Percentiles rank a stretch among this genome's conserved stretches.
Conservation (phyloP, 441 rosid species). For the Jatropha podagrica region DNA sequence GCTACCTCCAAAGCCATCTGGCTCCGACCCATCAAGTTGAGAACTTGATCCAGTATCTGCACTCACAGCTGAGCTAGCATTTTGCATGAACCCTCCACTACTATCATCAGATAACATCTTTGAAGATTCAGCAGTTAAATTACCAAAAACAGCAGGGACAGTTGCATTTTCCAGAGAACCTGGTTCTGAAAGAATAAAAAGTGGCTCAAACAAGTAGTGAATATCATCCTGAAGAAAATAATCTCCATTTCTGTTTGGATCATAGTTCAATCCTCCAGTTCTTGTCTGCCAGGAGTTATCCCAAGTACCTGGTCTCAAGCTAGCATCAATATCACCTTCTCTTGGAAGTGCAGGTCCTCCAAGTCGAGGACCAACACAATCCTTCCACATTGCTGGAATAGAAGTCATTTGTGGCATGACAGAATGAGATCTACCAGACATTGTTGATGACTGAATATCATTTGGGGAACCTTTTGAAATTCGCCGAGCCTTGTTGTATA, state of each 20-base stretch:
- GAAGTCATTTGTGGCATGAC: conserved; percentile 61
- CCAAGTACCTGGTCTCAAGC: conserved; percentile 80
- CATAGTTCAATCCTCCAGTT: conserved; percentile 75
- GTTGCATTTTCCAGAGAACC: conserved; percentile 91
- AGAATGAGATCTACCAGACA: conserved; percentile 70
- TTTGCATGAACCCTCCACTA: conserved; percentile 61
- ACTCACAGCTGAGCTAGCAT: conserved; percentile 56
- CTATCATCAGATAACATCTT: conserved; percentile 66
- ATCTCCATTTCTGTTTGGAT: conserved; percentile 85
- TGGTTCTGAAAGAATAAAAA: conserved; percentile 95
- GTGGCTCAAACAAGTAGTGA: conserved; percentile 94
- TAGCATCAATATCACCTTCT: conserved; percentile 90
- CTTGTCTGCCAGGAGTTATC: conserved; percentile 95
- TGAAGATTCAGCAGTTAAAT: conserved; percentile 58
- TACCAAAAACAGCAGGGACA: conserved; percentile 53
- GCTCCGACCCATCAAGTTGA: conserved; percentile 69
- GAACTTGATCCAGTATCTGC: conserved; percentile 66
- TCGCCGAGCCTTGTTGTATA: conserved; percentile 95
- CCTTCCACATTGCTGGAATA: conserved; percentile 90
- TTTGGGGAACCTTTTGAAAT: conserved; percentile 72
- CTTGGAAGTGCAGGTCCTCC: conserved; percentile 78
- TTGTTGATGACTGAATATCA: conserved; percentile 64
- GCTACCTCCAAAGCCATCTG: conserved; percentile 52
- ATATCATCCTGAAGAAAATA: conserved; percentile 60
- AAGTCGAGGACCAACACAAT: conserved; percentile 81